Evolutionary conservation across 2,329 filamentous ascomycete genomes (phyloP), one percentile per base, ranked within the genome.

Genomic region (Ilyonectria sp.): DNA sequence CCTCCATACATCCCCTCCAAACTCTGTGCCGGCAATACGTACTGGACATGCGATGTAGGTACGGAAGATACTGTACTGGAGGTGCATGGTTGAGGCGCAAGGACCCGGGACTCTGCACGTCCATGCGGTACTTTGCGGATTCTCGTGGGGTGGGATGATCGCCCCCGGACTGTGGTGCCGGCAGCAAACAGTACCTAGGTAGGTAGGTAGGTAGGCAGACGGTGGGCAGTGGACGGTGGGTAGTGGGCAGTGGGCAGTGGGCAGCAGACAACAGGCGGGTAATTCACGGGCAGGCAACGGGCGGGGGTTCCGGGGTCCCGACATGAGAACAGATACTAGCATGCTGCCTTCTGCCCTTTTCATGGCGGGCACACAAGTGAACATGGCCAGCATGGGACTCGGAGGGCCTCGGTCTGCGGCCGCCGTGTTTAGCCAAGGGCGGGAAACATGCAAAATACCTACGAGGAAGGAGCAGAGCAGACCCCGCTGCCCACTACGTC

Each of bases 361-460:
- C 46, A 21, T 26, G 23, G 19, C 46, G 19, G 44, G 46, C 15
- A 33, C n/a, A n/a, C 40, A 43, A 43, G 31, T 33, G 31, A 33
- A 11, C n/a, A 43, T 17, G 40, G 40, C 15, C 47, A 33, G 31
- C 31, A 33, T 33, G 31, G 31, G 31, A 50, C 6, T 50, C 23
- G 26, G 47, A 50, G 47, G 47, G 17, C 31, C 31, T 53, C 50
- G 31, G 31, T 31, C 26, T 26, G 15, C 11, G 31, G 31, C 29
- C 29, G 50, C 31, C n/a, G 50, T 53, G 26, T 53, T 53, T 53
- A 53, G 50, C 31, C 50, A 53, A 50, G 47, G 47, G 47, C 47
- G 29, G 47, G n/a, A n/a, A n/a, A 15, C 23, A 8, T 29, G 47
- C 47, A 26, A 50, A 50, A 21, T 23, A 23, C 43, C 43, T 11